These are phyloP conservation scores for Candida incommunis DNA, from an alignment of 805 yeast species.

Conservation along the genomic window DNA sequence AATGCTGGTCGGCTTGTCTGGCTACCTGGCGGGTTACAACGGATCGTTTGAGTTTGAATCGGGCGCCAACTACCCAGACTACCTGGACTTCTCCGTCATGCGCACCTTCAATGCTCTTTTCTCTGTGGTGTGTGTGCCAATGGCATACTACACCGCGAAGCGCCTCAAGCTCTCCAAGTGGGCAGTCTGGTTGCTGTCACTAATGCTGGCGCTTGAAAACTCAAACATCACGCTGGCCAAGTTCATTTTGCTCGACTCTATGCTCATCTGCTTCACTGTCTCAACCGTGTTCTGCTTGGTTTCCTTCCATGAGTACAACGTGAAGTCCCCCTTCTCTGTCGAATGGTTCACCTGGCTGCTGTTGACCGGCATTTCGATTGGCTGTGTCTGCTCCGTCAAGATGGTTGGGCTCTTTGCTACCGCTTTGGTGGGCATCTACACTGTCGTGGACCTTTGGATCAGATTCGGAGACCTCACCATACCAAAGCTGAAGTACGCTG, in stretches of 20 bases:
- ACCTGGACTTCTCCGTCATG: conserved; percentile 53
- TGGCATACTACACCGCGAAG: conserved; percentile 72
- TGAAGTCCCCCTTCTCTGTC: conserved; percentile 46
- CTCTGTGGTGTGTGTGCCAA: conserved; percentile 72
- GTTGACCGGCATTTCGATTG: conserved; percentile 72
- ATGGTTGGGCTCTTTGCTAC: conserved; percentile 95
- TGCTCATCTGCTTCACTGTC: conserved; percentile 77
- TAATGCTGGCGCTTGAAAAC: conserved; percentile 56
- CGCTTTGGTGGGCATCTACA: conserved; percentile 76
- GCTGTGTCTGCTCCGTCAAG: conserved; percentile 85
- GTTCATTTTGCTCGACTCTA: conserved; percentile 83
- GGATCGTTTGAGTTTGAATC: conserved; percentile 86
- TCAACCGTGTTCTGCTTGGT: conserved; percentile 64
- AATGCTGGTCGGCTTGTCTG: conserved; percentile 79
- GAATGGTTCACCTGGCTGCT: conserved; percentile 93
- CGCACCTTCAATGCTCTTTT: conserved; percentile 77
- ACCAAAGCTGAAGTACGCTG: conserved; percentile 18
- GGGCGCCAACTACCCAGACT: conserved; percentile 61
- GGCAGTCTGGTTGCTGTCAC: conserved; percentile 63
- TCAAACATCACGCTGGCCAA: conserved; percentile 77
- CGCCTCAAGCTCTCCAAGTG: conserved; percentile 57
- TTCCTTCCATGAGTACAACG: conserved; percentile 49
- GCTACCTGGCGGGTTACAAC: conserved; percentile 72
- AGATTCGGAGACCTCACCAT: conserved; percentile 48
- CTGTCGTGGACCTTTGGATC: conserved; percentile 76